These are phyloP conservation scores for Chalciporus piperatoides DNA, from an alignment of 1,284 basidiomycete genomes.

Conservation along the genomic window DNA sequence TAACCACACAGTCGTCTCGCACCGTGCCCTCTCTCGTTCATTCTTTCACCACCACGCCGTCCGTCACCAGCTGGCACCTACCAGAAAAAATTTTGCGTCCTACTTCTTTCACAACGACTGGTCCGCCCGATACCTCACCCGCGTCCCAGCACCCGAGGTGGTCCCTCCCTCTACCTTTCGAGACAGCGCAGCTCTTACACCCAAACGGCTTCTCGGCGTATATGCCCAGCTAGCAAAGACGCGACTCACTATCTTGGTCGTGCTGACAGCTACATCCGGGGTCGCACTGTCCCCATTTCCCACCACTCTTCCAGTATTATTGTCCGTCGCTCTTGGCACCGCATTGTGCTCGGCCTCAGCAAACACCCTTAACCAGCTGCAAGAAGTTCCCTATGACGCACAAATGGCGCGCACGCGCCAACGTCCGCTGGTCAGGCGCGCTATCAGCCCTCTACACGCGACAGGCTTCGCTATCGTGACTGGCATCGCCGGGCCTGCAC, in stretches of 20 bases:
- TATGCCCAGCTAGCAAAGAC: conserved; percentile 89
- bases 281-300: conserved; percentile 91
- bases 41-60: conserved; percentile 6
- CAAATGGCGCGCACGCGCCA: conserved; percentile 93
- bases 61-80: conserved; percentile 8
- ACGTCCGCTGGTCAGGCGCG: conserved; percentile 84
- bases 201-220: conserved; percentile 54
- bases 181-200: conserved; percentile 42
- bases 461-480: conserved; percentile 73
- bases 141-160: conserved; percentile 5
- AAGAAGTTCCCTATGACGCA: conserved; percentile 94
- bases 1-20: conserved; percentile 11
- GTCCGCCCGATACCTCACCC: conserved; percentile 25
- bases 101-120: conserved; percentile 62
- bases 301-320: conserved; percentile 75
- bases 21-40: conserved; percentile 11
- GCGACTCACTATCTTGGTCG: conserved; percentile 84
- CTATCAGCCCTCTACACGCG: conserved; percentile 84
- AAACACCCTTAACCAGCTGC: conserved; percentile 92
- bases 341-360: conserved; percentile 91
- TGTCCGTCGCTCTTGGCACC: conserved; percentile 88
- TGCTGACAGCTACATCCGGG: conserved; percentile 88
- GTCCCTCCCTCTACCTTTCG: conserved; percentile 19
- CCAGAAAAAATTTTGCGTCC: conserved; percentile 41
- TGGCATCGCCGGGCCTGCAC: conserved; percentile 71